Evolutionary conservation across 148 eudicot genomes (phyloP), one percentile per base, ranked within the genome.

Genomic region (Vaccinium darrowii): DNA sequence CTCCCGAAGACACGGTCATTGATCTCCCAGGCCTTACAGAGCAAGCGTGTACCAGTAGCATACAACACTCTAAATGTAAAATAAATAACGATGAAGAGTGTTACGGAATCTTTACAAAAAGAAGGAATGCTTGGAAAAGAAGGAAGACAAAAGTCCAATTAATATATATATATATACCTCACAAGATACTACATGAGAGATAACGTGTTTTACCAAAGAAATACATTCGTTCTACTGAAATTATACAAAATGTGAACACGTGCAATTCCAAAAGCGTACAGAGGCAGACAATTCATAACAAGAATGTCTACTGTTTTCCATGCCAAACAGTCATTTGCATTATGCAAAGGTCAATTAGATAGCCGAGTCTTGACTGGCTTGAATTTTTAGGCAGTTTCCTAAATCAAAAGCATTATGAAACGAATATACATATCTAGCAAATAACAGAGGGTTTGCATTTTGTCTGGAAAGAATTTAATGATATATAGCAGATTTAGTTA

Each of bases 1-100:
- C 88, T 90, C 85, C 91, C 95, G 85, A 95, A 97, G 84, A 92
- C 89, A 87, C 93, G 96, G 86, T 95, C 98, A 88, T 91, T 97
- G 89, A 87, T 91, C 95, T 97, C 98, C 99, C 99, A 97, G 21
- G 96, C 89, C 91, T 94, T 94, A 72, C 98, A 94, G 86, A 97
- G 89, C 92, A 97, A 88, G 84, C 99, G 98, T 79, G 88, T 87
- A 25, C 98, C 94, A 54, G 93, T 91, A 89, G 98, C 98, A 89
- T 89, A 91, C 81, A 95, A 84, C 86, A 89, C 87, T 82, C 99
- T 97, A 91, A 84, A 85, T 23, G 83, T 16, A 51, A 83, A 84
- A 69, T 16, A 77, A 39, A 76, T 19, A 63, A 77, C 60, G 30
- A 84, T 84, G 53, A 74, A 27, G 25, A 51, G 54, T 23, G 76